Base-by-base conservation (phyloP, 164 flowering plant species). In the Tetracentron sinense region DNA sequence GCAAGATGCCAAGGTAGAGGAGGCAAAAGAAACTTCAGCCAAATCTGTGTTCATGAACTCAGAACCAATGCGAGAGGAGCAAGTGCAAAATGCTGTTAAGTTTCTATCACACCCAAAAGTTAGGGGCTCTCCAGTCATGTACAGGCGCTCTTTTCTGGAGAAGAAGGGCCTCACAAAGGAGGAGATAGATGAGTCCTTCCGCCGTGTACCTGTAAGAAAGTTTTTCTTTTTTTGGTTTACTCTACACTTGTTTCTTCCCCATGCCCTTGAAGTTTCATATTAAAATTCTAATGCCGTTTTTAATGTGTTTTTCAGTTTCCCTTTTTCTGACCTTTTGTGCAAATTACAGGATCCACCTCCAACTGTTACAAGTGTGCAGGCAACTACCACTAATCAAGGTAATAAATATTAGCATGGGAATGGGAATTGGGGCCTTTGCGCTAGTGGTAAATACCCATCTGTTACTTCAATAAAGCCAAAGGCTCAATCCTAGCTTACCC, bases 181-280 rank as follows among this genome's bases (percentile, higher is more conserved):
- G 72, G 99, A 95, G 79, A 95, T 95, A 30, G 97, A 92, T 81
- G 99, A 95, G 79, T 97, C 99, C 50, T 95, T 95, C 71, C 87
- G 88, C 12, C 89, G 87, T 60, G 99, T 90, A 38, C 99, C 99
- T 61, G 99, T 91, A 84, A 73, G 89, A 46, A 31, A 58, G 31
- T 62, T 60, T 1, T 66, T 22, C 16, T 28, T 49, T 28, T 49
- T 61, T 57, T 66, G 15, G 12, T 65, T 38, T 28, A 15, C 20
- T 1, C 33, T 6, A 59, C 15, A 2, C 63, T 58, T 31, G 15
- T 19, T 22, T 22, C 22, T 29, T 61, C 31, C n/a, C 15, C 52
- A 48, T 55, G 30, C 56, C 12, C 53, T 57, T 27, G 25, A 56
- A 25, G 6, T 21, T 30, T 12, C 31, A 0, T 17, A 33, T 38